A percentile compares a stretch with the other conserved stretches of the same genome.
Evolutionary conservation across 2,329 filamentous ascomycete genomes (phyloP).

Genomic region (Sporothrix euskadiensis): DNA sequence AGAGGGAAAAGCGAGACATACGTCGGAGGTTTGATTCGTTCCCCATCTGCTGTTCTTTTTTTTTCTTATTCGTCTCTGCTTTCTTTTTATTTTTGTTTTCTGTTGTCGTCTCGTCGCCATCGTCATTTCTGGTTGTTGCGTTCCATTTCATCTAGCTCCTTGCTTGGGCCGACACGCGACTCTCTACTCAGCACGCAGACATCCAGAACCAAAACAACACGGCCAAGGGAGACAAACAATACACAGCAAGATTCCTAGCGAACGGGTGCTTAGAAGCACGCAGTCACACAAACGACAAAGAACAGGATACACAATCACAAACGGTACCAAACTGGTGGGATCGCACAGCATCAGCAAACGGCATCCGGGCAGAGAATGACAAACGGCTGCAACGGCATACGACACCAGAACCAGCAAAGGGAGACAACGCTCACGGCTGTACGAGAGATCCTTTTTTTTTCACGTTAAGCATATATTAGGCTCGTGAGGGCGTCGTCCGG

Average conservation of each 20-base stretch:
- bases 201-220: not conserved
- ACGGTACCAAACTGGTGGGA: not conserved
- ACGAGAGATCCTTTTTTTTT: too few species aligned
- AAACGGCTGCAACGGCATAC: not conserved
- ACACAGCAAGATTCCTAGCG: not conserved
- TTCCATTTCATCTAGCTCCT: constrained; percentile 17
- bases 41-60: constrained; percentile 11
- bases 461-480: not conserved
- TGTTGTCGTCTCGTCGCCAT: not conserved
- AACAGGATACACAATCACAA: not conserved
- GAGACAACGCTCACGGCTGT: not conserved
- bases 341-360: not conserved
- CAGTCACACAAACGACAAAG: not conserved
- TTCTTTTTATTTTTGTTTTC: constrained; percentile 13
- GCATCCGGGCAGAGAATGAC: not conserved
- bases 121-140: not conserved
- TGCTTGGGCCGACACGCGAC: constrained; percentile 1
- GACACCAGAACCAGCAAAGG: not conserved
- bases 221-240: not conserved
- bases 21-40: constrained; percentile 3
- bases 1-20: constrained; percentile 9
- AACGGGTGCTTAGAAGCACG: not conserved
- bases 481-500: constrained; percentile 4
- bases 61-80: not conserved
- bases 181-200: constrained; percentile 1